These are phyloP conservation scores for Saccharomycopsis babjevae DNA, from an alignment of 805 yeast species.

Conservation along the genomic window DNA sequence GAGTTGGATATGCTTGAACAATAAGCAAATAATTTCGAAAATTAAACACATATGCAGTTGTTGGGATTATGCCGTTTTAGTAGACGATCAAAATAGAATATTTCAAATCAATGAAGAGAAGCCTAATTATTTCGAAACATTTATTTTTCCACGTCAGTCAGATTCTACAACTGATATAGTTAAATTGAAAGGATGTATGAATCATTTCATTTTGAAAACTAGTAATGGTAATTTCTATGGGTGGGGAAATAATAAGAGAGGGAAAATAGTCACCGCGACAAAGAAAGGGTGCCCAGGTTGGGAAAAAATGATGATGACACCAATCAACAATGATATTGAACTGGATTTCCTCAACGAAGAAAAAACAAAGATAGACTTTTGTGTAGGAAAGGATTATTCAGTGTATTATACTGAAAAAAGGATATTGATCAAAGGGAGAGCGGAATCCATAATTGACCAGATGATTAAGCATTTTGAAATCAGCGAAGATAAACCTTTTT, in stretches of 20 bases:
- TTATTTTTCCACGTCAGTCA: slow-evolving; percentile 1
- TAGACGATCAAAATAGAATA: slow-evolving; percentile 27
- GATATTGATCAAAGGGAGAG: not conserved
- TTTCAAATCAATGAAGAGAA: not conserved
- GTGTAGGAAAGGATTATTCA: slow-evolving; percentile 8
- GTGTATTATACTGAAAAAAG: not conserved
- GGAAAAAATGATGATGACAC: not conserved
- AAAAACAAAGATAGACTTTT: not conserved
- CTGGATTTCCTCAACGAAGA: not conserved
- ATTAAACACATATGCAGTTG: slow-evolving; percentile 53
- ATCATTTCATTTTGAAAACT: slow-evolving; percentile 33
- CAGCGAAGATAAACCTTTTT: not conserved
- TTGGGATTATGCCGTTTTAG: slow-evolving; percentile 63
- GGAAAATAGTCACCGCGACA: not conserved
- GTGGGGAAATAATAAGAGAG: slow-evolving; percentile 55
- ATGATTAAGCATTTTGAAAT: not conserved
- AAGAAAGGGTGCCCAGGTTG: not conserved
- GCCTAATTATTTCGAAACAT: not conserved
- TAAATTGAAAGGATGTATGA: slow-evolving; percentile 32
- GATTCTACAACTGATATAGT: slow-evolving; percentile 3
- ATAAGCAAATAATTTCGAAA: slow-evolving; percentile 15
- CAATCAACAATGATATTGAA: not conserved
- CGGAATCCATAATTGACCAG: not conserved
- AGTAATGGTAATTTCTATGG: slow-evolving; percentile 40
- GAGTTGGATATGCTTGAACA: not conserved